These are phyloP conservation scores for Prunus dulcis DNA, from an alignment of 306 rosid species.

Conservation along the genomic window DNA sequence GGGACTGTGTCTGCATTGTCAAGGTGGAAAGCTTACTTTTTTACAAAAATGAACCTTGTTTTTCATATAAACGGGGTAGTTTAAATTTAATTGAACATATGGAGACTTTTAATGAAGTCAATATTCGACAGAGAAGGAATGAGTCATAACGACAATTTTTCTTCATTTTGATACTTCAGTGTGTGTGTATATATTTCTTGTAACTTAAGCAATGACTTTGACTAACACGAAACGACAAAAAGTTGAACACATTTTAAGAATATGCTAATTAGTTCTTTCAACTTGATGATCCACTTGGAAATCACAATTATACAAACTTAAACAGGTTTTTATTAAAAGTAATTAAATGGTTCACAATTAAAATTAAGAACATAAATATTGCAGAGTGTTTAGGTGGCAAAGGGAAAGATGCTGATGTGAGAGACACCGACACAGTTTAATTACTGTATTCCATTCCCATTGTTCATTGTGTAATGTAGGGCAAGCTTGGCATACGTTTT, in stretches of 20 bases:
- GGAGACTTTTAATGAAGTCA: not conserved
- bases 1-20: not conserved
- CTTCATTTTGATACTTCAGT: too few species aligned
- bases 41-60: too few species aligned
- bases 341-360: too few species aligned
- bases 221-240: not conserved
- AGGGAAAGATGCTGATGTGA: not conserved
- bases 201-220: not conserved
- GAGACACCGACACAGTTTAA: too few species aligned
- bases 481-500: not conserved
- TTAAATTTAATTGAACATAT: not conserved
- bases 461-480: too few species aligned
- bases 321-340: too few species aligned
- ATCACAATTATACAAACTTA: not conserved
- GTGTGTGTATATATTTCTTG: too few species aligned
- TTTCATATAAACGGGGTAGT: not conserved
- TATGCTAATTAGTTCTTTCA: not conserved
- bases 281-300: constrained; percentile 8
- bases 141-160: not conserved
- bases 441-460: too few species aligned
- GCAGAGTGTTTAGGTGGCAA: not conserved
- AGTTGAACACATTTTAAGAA: not conserved
- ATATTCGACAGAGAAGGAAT: not conserved
- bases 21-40: too few species aligned
- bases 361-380: not conserved